Evolutionary conservation across 1,139 yeast species (phyloP), one percentile per base, ranked within the genome.

Genomic region (Debaryomyces udenii): DNA sequence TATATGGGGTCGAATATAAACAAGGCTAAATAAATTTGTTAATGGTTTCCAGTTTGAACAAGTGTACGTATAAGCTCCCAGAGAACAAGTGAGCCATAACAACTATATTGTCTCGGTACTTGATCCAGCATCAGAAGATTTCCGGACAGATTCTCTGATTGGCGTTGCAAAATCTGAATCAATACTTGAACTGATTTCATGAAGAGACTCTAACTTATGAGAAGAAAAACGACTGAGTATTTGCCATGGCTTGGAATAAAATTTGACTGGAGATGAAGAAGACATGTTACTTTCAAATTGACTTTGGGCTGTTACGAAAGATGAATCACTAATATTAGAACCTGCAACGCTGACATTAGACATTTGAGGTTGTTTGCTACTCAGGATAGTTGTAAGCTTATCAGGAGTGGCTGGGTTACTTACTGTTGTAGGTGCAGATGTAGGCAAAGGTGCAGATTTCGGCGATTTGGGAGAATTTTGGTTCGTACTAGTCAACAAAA

Each of bases 241-340:
- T 32, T 61, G 63, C 64, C 62, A 63, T 11, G 68, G 67, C 35
- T 54, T 51, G 11, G 56, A 35, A 35, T 50, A 55, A 31, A 41
- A 43, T 11, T 35, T 33, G n/a, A 38, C 7, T 3, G 28, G 28
- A 6, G 35, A 30, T 7, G 35, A 29, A 10, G 39, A 14, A 11
- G 39, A 27, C 7, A 9, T 32, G 9, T 31, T 41, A 6, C 28
- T 32, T 23, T 39, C 42, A 9, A 47, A 35, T 11, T 48, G 46
- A 26, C 49, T 49, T 11, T 37, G 18, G 2, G 56, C 48, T 3
- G 56, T 45, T 24, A 40, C 44, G 38, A 45, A 50, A 17, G 53
- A 43, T 15, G 52, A 24, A 32, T 44, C 48, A 14, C 34, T 30
- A n/a, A 27, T 20, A 27, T 27, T 37, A 18, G 27, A 18, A 3